Percentiles rank a stretch among this genome's conserved stretches.
Conservation (phyloP, 2,329 filamentous ascomycete species). For the Hirsutella rhossiliensis region DNA sequence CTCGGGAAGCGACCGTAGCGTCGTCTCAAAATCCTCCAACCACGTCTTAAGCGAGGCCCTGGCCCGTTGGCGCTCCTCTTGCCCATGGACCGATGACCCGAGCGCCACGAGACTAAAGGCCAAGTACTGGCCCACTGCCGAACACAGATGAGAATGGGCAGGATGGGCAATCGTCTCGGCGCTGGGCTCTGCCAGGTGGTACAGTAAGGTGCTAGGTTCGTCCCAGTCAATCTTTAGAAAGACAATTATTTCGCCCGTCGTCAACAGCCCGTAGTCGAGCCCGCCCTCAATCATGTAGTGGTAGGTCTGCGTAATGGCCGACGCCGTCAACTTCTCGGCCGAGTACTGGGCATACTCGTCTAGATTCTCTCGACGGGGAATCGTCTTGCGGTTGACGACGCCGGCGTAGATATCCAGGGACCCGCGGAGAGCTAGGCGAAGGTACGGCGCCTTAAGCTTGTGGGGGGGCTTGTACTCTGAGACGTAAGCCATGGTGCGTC, state of each 20-base stretch:
- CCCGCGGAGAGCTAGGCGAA: conserved; percentile 28
- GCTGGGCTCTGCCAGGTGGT: conserved; percentile 17
- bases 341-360: conserved; percentile 12
- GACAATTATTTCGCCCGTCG: conserved; percentile 28
- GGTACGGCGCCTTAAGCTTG: conserved; percentile 23
- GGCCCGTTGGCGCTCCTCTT: conserved; percentile 8
- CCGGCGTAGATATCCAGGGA: conserved; percentile 27
- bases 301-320: conserved; percentile 34
- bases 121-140: conserved; percentile 16
- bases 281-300: conserved; percentile 36
- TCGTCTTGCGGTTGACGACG: conserved; percentile 15
- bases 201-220: conserved; percentile 2
- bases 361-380: conserved; percentile 11
- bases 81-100: background rate
- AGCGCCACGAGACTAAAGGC: background rate
- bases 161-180: conserved; percentile 12
- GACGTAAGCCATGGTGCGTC: too few species aligned
- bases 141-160: conserved; percentile 7
- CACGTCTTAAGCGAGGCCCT: conserved; percentile 2
- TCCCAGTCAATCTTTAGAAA: conserved; percentile 25
- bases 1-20: conserved; percentile 10
- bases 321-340: conserved; percentile 23
- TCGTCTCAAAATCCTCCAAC: conserved; percentile 13
- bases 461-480: too few species aligned
- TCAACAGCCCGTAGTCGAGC: conserved; percentile 29